Percentiles rank a stretch among this genome's conserved stretches.
Evolutionary conservation across 169 alveolate species (phyloP).

Genomic region (Cystoisospora suis): DNA sequence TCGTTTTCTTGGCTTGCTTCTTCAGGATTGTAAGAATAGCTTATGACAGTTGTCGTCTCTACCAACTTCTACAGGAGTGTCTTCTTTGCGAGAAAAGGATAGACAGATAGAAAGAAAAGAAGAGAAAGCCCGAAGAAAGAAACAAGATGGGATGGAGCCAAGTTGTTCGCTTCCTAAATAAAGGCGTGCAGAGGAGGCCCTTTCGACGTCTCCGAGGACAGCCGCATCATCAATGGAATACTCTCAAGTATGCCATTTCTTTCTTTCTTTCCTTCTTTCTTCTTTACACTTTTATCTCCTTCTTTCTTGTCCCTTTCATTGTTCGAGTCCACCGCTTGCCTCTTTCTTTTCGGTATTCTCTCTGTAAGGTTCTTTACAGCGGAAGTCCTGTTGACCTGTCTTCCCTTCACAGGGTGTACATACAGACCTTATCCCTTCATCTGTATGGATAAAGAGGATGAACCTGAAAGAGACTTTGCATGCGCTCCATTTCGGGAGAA

Average conservation of each 20-base stretch:
- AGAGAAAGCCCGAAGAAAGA: neutral
- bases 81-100: neutral
- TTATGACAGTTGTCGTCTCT: too few relatives aligned
- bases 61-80: conserved; percentile 24
- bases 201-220: conserved; percentile 80
- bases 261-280: neutral
- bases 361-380: too few relatives aligned
- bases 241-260: conserved; percentile 71
- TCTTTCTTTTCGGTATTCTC: neutral
- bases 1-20: too few relatives aligned
- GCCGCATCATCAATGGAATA: conserved; percentile 86
- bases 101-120: neutral
- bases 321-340: neutral
- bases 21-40: too few relatives aligned
- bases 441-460: too few relatives aligned
- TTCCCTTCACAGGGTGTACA: too few relatives aligned
- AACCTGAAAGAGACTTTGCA: too few relatives aligned
- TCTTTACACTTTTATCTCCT: neutral
- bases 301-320: neutral
- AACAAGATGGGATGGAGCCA: conserved; percentile 78
- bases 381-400: too few relatives aligned
- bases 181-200: conserved; percentile 78
- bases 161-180: conserved; percentile 78
- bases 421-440: too few relatives aligned
- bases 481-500: too few relatives aligned